These are phyloP conservation scores for Plectosphaerella plurivora DNA, from an alignment of 2,329 filamentous ascomycete species.

Conservation along the genomic window DNA sequence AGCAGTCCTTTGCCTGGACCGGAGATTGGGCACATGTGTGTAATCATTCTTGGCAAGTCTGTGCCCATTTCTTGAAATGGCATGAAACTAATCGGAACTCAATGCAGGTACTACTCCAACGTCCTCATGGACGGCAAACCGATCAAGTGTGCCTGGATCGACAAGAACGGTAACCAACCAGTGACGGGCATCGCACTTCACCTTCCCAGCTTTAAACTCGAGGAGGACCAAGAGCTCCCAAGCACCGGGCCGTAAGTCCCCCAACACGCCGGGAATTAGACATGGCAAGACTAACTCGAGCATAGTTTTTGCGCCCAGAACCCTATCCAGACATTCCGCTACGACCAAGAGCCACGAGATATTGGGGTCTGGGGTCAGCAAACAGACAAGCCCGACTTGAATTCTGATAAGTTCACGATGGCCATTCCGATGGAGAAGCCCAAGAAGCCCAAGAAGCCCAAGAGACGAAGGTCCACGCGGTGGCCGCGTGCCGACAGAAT, in stretches of 20 bases:
- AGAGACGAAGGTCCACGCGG: not conserved
- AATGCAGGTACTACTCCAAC: not conserved
- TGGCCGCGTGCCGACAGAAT: conserved; percentile 3
- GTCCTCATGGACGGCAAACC: not conserved
- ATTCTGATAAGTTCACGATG: not conserved
- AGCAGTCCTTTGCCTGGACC: not conserved
- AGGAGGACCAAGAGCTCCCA: not conserved
- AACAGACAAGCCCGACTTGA: not conserved
- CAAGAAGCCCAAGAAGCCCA: not conserved
- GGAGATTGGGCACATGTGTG: not conserved
- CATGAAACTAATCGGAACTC: too few species aligned
- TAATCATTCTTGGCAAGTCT: not conserved
- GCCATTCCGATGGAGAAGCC: not conserved
- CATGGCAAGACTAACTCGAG: not conserved
- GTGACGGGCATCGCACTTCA: not conserved
- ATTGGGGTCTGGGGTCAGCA: not conserved
- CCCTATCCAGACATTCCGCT: too few species aligned
- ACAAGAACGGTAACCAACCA: not conserved
- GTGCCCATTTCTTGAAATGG: too few species aligned
- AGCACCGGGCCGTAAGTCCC: not conserved
- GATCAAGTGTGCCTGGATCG: not conserved
- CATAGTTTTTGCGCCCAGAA: not conserved
- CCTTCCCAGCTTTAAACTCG: not conserved
- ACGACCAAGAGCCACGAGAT: too few species aligned
- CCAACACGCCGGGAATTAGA: not conserved